Conservation (phyloP, 129 eudicot genomes). For the Erigeron canadensis region DNA sequence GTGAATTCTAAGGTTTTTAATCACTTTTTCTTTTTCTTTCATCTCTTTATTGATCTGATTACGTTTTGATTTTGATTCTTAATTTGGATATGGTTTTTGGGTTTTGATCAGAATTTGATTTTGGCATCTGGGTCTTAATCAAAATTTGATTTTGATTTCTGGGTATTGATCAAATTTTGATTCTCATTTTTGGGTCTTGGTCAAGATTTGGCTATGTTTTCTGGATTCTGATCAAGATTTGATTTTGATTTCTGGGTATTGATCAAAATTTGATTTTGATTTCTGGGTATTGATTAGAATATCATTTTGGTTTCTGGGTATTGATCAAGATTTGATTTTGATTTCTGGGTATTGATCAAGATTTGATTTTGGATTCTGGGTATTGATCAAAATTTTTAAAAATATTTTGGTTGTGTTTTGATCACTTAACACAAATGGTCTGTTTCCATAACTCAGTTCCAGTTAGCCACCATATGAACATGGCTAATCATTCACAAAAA, state of each 20-base stretch:
- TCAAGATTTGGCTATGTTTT: constrained; percentile 21
- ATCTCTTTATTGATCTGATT: constrained; percentile 40
- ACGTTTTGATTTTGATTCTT: constrained; percentile 9
- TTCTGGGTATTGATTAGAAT: constrained; percentile 27
- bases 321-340: not conserved
- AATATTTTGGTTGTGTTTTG: constrained; percentile 19
- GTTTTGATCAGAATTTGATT: constrained; percentile 11
- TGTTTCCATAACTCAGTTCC: constrained; percentile 52
- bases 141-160: constrained; percentile 6
- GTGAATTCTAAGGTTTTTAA: constrained; percentile 13
- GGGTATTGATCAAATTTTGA: constrained; percentile 30
- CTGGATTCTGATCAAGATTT: constrained; percentile 9
- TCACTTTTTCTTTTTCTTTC: not conserved
- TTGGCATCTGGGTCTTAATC: constrained; percentile 23
- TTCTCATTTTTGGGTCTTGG: not conserved
- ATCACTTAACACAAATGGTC: constrained; percentile 56
- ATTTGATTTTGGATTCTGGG: constrained; percentile 30
- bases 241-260: constrained; percentile 21
- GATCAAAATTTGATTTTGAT: constrained; percentile 24
- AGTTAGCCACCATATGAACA: constrained; percentile 60
- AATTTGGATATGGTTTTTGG: not conserved
- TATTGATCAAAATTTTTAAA: constrained; percentile 21
- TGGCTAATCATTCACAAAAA: constrained; percentile 57
- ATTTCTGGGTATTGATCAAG: constrained; percentile 28
- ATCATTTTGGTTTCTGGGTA: constrained; percentile 27